Conservation (phyloP, 2,329 filamentous ascomycete genomes). For the Colletotrichum sp. region DNA sequence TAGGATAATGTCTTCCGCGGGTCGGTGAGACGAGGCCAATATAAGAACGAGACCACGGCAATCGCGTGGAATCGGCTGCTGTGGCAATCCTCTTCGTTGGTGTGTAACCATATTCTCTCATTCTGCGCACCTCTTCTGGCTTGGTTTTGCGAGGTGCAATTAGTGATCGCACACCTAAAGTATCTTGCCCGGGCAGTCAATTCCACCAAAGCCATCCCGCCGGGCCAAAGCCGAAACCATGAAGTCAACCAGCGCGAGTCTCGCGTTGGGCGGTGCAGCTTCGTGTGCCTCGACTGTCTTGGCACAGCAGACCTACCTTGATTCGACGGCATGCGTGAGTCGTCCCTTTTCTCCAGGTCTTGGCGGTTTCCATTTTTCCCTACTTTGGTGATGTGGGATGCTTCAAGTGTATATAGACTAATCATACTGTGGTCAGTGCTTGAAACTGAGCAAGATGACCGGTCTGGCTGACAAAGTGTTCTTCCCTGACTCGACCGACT, state of each 20-base stretch:
- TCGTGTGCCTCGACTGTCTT: neutral
- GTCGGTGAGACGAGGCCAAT: neutral
- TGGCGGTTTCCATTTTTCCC: neutral
- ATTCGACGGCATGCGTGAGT: neutral
- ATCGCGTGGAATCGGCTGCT: neutral
- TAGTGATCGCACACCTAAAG: neutral
- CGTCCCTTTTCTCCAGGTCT: neutral
- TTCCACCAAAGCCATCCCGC: neutral
- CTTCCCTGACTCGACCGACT: conserved; percentile 29
- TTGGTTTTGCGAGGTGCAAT: neutral
- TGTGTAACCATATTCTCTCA: neutral
- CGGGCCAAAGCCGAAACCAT: neutral
- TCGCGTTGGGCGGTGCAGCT: neutral
- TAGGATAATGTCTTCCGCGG: neutral
- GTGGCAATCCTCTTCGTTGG: neutral
- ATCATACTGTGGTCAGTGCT: conserved; percentile 26
- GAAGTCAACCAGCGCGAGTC: neutral
- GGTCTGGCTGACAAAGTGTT: conserved; percentile 33
- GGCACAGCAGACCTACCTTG: neutral
- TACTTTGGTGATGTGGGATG: neutral
- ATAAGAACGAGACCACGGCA: neutral
- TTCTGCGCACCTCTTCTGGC: neutral
- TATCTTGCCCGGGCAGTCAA: neutral
- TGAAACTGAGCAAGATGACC: conserved; percentile 24
- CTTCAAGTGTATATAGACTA: neutral